Base-by-base conservation (phyloP, 2,329 filamentous ascomycete species). In the Mariannaea elegans region DNA sequence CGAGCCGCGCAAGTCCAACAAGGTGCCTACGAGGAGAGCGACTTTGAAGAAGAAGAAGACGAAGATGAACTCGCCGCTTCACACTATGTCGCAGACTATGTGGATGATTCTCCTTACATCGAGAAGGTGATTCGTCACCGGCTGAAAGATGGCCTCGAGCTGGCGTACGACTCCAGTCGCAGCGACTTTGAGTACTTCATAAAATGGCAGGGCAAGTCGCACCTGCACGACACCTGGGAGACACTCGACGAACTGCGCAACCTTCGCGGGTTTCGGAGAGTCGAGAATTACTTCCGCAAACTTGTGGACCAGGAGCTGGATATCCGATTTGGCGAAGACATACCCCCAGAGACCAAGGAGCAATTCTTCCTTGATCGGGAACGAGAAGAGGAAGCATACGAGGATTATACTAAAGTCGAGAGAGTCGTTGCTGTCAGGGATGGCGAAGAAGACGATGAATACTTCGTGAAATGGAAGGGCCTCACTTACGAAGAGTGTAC, bases 141-240 rank as follows among this genome's bases (percentile, higher is more conserved):
- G 47, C 80, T 92, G 34, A 91, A 88, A 74, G 90, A 92, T 31
- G 92, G 84, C 14, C 78, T 85, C 45, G 86, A 86, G 62, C 75
- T 87, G 57, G 77, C 82, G 13, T 80, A 81, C 55, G 88, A 92
- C 46, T 74, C 83, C 2, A 82, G 77, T 21, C 83, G 84, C 67
- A 87, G 93, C 52, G 92, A 97, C 72, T 97, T 95, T 69, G 93
- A 98, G 72, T 99, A 84, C 69, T 86, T 90, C 77, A 93, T 99
- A 77, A 99, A 99, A 80, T 99, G 96, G 95, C 92, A 97, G 77
- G 92, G 90, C 66, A 92, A 93, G 77, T 97, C 95, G 10, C 93
- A 99, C 74, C 89, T 97, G 68, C 95, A 99, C 79, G 92, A 96
- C 56, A 97, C 93, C 0, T 99, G 95, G 94, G 94, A 98, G 76